Conservation (phyloP, 208 protist species). For the Trypanosoma mega region DNA sequence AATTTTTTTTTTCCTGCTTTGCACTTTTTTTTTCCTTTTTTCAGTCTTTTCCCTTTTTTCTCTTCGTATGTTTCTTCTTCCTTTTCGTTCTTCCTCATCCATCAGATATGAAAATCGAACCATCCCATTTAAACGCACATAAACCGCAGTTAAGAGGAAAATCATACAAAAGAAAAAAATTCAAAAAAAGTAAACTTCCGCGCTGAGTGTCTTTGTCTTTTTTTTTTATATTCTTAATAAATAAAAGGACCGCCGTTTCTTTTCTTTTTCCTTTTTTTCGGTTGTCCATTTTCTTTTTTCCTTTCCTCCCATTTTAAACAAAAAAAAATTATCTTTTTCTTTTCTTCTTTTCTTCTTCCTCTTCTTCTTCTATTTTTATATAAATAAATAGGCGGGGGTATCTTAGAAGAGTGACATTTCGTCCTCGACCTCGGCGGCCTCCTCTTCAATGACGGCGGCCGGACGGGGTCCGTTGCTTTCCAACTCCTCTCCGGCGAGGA, state of each 20-base stretch:
- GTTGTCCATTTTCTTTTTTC: not conserved
- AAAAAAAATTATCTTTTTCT: too few species aligned
- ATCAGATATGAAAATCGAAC: too few species aligned
- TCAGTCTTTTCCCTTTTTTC: not conserved
- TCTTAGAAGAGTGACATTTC: conserved; percentile 91
- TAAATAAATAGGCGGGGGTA: too few species aligned
- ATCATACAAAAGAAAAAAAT: too few species aligned
- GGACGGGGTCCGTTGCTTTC: conserved; percentile 83
- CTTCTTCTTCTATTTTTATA: too few species aligned
- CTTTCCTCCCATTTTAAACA: too few species aligned
- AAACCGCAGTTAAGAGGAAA: too few species aligned
- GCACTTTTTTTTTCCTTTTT: conserved; percentile 4
- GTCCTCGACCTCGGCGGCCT: conserved; percentile 86
- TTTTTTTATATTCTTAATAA: not conserved
- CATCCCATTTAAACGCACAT: too few species aligned
- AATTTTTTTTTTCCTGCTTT: not conserved
- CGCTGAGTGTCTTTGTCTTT: too few species aligned
- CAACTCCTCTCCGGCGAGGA: conserved; percentile 77
- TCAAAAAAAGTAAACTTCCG: too few species aligned
- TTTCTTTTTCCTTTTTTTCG: not conserved
- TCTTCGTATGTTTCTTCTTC: not conserved
- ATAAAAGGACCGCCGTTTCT: not conserved
- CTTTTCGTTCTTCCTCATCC: too few species aligned
- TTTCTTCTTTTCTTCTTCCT: too few species aligned
- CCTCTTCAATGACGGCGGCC: conserved; percentile 83